Base-by-base conservation (phyloP, 23 red algal species). In the Gracilaria vermiculophylla region DNA sequence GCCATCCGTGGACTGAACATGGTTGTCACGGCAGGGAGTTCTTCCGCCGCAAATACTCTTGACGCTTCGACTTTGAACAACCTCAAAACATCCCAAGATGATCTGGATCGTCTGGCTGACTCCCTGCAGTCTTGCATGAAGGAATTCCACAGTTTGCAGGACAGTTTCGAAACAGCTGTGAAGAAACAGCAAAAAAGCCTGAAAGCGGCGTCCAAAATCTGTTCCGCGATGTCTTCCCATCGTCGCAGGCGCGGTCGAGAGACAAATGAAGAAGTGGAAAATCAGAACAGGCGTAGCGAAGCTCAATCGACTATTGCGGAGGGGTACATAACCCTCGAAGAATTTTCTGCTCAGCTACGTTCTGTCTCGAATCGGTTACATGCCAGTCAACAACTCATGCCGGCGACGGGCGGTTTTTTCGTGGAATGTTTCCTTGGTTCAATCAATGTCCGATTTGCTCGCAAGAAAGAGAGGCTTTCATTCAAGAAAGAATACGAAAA, bases 401-500 rank as follows among this genome's bases (percentile, higher is more conserved):
- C 96, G 25, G 55, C 83, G 7, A 79, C 86, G 13, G 96, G 96
- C 43, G 96, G 96, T 19, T n/a, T 79, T 41, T 98, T 98, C 80
- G 96, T 98, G 28, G 85, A 91, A 50, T 69, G 92, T 16, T 98
- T 95, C 65, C 45, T 98, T 27, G 96, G 96, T 28, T 90, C 77
- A 33, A 87, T 95, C 35, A 95, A 98, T 85, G 83, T 98, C 33
- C 92, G 96, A 43, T 98, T 98, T 67, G 60, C 83, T 56, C 78
- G 89, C 40, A 87, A 88, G 53, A 83, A 76, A 48, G 90, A 94
- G 27, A 75, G 96, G 19, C 40, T 95, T 23, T 40, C 76, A 3
- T 98, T 95, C 56, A 98, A 98, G 89, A 43, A 71, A 48, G 92
- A 95, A 53, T 98, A 98, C 60, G 96, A 98, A 76, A 90, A 77